phyloP scores from a whole-genome alignment of 2,329 filamentous ascomycete genomes.

The Monosporascus sp. region DNA sequence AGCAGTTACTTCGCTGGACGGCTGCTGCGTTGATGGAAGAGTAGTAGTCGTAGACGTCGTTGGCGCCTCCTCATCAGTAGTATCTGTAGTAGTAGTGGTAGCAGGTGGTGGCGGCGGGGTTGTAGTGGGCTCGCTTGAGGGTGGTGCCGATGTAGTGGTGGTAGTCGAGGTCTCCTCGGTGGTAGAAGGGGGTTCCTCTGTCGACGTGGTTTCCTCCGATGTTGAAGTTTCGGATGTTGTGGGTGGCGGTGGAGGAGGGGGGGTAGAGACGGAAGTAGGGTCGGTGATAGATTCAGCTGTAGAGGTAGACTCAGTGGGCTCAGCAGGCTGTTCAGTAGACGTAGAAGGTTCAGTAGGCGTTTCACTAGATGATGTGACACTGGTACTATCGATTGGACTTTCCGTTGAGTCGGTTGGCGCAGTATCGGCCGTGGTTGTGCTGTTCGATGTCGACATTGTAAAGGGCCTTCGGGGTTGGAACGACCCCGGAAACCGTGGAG shows the following conservation, averaged over 20 bases:
- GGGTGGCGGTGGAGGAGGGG: constrained; percentile 5
- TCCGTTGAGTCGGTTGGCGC: constrained; percentile 7
- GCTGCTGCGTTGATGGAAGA: constrained; percentile 3
- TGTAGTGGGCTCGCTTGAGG: background rate
- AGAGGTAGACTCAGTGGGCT: background rate
- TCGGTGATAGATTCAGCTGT: background rate
- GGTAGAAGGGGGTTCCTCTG: constrained; percentile 4
- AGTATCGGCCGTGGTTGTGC: constrained; percentile 15
- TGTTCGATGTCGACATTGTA: constrained; percentile 27
- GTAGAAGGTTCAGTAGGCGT: constrained; percentile 4
- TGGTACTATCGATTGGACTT: constrained; percentile 3
- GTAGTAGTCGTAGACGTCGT: constrained; percentile 5
- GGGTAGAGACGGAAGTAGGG: background rate
- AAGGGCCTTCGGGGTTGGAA: constrained; percentile 16
- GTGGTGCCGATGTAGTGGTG: constrained; percentile 2
- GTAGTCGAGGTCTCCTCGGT: constrained; percentile 6
- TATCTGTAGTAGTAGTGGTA: background rate
- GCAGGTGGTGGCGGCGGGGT: background rate
- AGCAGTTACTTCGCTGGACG: constrained; percentile 5
- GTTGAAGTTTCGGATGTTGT: constrained; percentile 1
- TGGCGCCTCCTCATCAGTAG: background rate
- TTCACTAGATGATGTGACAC: no score
- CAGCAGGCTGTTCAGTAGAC: background rate
- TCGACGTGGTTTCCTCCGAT: constrained; percentile 3
- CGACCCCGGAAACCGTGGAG: background rate